These are phyloP conservation scores for Xanthoconium stramineum DNA, from an alignment of 768 basidiomycete genomes.

Conservation along the genomic window DNA sequence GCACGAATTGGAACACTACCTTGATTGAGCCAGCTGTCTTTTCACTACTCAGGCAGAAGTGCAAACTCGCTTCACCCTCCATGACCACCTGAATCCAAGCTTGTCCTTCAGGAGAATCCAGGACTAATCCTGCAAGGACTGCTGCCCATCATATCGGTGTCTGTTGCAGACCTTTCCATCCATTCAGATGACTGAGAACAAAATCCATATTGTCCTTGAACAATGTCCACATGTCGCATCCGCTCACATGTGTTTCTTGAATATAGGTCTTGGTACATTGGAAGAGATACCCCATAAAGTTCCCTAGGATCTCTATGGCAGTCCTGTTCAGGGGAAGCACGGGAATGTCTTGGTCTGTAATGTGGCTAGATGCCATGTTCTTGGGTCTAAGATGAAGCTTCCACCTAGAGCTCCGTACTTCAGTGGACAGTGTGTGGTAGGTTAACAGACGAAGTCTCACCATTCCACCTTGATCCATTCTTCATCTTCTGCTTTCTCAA, in stretches of 20 bases:
- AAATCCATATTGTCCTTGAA: conserved; percentile 41
- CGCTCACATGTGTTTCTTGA: conserved; percentile 43
- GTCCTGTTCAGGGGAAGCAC: conserved; percentile 42
- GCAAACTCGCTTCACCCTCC: conserved; percentile 53
- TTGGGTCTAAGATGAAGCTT: conserved; percentile 35
- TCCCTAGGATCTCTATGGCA: conserved; percentile 40
- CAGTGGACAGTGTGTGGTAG: neutral
- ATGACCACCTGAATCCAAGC: conserved; percentile 43
- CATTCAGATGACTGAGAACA: conserved; percentile 34
- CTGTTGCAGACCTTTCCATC: conserved; percentile 35
- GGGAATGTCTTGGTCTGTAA: conserved; percentile 35
- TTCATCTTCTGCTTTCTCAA: conserved; percentile 41
- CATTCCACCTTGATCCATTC: conserved; percentile 30
- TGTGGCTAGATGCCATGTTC: conserved; percentile 16
- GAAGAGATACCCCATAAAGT: no score
- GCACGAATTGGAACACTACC: conserved; percentile 7
- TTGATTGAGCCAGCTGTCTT: conserved; percentile 29
- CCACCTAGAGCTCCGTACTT: conserved; percentile 27
- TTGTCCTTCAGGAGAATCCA: conserved; percentile 34
- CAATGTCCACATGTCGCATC: conserved; percentile 39
- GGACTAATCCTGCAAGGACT: conserved; percentile 38
- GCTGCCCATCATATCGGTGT: conserved; percentile 43
- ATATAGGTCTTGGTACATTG: conserved; percentile 32
- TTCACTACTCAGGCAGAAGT: conserved; percentile 43
- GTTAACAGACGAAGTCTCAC: conserved; percentile 9